Percentiles rank a stretch among this genome's conserved stretches.
phyloP scores from a whole-genome alignment of 768 basidiomycete species.

The Rhodosporidiobolus odoratus region DNA sequence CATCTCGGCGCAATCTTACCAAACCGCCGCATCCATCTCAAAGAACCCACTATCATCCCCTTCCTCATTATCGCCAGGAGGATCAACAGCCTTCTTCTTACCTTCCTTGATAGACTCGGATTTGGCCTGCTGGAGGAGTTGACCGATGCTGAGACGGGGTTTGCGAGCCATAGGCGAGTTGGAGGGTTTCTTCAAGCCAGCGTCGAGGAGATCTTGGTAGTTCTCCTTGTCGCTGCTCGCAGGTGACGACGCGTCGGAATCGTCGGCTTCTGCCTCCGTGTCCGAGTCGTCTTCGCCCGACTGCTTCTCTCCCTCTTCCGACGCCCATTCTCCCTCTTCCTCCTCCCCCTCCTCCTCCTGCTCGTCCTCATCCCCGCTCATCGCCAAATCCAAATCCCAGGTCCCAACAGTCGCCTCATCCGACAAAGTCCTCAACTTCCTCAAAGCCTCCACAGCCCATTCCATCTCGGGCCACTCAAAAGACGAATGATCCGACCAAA shows the following conservation, averaged over 20 bases:
- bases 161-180: neutral
- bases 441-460: too few relatives aligned
- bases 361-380: too few relatives aligned
- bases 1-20: too few relatives aligned
- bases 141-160: neutral
- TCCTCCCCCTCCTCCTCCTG: too few relatives aligned
- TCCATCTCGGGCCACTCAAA: too few relatives aligned
- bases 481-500: too few relatives aligned
- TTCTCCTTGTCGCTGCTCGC: neutral
- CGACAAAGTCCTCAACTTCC: too few relatives aligned
- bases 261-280: neutral
- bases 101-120: neutral
- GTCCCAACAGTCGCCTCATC: too few relatives aligned
- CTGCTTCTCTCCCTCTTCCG: neutral
- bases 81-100: neutral
- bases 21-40: neutral
- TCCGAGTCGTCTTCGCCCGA: neutral
- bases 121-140: neutral
- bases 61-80: neutral
- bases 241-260: neutral
- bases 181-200: neutral
- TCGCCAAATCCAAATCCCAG: too few relatives aligned
- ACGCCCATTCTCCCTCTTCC: neutral
- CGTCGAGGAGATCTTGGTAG: neutral
- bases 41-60: neutral